Base-by-base conservation (phyloP, 768 basidiomycete species). In the Pholiota microspora region DNA sequence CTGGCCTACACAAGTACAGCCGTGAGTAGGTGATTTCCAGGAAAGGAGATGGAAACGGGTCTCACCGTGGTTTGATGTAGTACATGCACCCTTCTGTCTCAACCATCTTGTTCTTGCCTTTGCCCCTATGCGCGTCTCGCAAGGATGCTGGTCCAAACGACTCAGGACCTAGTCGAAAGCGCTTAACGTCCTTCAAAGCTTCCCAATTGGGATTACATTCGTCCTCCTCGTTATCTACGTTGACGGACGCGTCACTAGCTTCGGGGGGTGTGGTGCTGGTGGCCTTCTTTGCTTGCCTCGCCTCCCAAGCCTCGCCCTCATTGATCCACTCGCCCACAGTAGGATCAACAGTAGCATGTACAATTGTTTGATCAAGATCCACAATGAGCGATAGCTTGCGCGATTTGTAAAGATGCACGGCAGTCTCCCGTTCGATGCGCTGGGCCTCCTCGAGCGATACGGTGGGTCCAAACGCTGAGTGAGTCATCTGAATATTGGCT, bases 361-460 rank as follows among this genome's bases (percentile, higher is more conserved):
- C 92, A 67, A 98, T 94, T 10, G 97, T 99, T 69, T 99, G 97
- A 73, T 99, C 97, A 29, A 99, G 82, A 76, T 99, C 97, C 62
- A 99, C 96, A 61, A 99, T 98, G 47, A 99, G 85, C 29, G 92
- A 93, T 28, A 99, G 84, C 68, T 86, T 93, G 51, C 85, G 81
- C 4, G 81, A 75, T 53, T 80, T 78, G 64, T 92, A 79, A 31
- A 99, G 83, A 60, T 86, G 86, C 1, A 86, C 75, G 1, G 92
- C 88, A 2, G 88, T 91, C 64, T 93, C 88, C 34, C 79, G 78
- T 67, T 96, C 94, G 57, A 98, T 86, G 34, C 89, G 83, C 61
- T 89, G 85, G 0, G 97, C 97, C 75, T 98, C 94, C 62, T 92
- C 89, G 52, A 92, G 75, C 1, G 94, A 95, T 36, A 98, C 94